Base-by-base conservation (phyloP, 768 basidiomycete genomes). In the Boletus insuetus region DNA sequence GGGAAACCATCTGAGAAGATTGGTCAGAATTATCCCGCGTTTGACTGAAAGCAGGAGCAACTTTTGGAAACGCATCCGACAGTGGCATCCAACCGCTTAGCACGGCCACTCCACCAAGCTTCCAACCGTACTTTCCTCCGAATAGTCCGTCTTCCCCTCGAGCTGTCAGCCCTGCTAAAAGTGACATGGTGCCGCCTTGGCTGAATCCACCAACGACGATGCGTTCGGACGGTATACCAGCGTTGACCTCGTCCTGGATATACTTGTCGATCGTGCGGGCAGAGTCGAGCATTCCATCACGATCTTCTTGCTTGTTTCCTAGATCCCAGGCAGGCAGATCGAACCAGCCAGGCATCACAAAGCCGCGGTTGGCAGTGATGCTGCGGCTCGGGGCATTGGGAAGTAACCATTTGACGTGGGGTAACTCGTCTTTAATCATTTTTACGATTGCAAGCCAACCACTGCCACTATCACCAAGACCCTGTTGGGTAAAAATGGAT, bases 181-280 rank as follows among this genome's bases (percentile, higher is more conserved):
- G 75, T 9, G 85, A 79, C 77, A 95, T 86, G 22, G 86, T 82
- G 39, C 78, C 90, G 37, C 91, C 94, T 69, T 96, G 94, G 56
- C 85, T 88, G 74, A 95, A 96, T 11, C 94, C 94, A 35, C 91
- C 93, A 22, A 98, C 71, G 32, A 96, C 80, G 63, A 96, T 88
- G 48, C 88, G 82, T 51, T 78, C 76, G 24, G 86, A 73, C 10
- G 83, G 78, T 49, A 87, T 82, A 34, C 90, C 90, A 9, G 78
- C 76, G 46, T 85, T 82, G 19, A 94, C 76, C 71, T 98, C 94
- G 3, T 79, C 76, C 13, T 82, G 76, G 64, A 98, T 85, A 59
- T 95, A 74, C 54, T 80, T 72, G 63, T 85, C 85, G 62, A 96
- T 76, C 26, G 77, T 69, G 29, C 76, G 72, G 9, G 82, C 79